Percentiles rank a stretch among this genome's conserved stretches.
Conservation (phyloP, 2,329 filamentous ascomycete species). For the Chrysosporium queenslandicum region DNA sequence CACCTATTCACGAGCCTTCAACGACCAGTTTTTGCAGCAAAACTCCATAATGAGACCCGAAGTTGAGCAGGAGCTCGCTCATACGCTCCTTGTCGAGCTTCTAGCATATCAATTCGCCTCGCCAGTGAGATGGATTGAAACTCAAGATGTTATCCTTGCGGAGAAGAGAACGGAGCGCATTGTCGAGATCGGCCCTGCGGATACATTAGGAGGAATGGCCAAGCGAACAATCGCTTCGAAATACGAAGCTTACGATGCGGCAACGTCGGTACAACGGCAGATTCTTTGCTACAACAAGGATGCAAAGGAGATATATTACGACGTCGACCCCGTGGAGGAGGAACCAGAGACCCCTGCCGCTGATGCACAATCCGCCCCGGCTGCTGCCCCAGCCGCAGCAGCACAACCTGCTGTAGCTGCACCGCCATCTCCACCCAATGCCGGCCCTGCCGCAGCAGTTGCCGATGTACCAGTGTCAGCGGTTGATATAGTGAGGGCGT, state of each 20-base stretch:
- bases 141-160: constrained; percentile 96
- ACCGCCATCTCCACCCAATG: constrained; percentile 51
- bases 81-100: constrained; percentile 96
- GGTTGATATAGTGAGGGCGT: constrained; percentile 74
- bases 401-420: constrained; percentile 46
- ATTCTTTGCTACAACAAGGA: constrained; percentile 99
- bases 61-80: constrained; percentile 97
- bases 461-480: constrained; percentile 80
- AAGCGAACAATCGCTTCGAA: constrained; percentile 91
- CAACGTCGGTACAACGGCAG: constrained; percentile 89
- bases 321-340: constrained; percentile 91
- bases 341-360: constrained; percentile 46
- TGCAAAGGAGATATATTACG: constrained; percentile 98
- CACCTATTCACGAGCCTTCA: not conserved
- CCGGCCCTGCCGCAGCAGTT: constrained; percentile 78
- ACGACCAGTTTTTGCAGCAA: not conserved
- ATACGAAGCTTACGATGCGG: constrained; percentile 97
- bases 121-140: constrained; percentile 99
- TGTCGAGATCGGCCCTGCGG: constrained; percentile 92
- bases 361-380: constrained; percentile 30
- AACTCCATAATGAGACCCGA: constrained; percentile 77
- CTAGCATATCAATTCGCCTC: constrained; percentile 98
- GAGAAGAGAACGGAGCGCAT: constrained; percentile 95
- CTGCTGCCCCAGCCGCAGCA: constrained; percentile 34
- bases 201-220: constrained; percentile 95